phyloP scores from a whole-genome alignment of 116 monocot genomes.

The Dioscorea cayenensis region DNA sequence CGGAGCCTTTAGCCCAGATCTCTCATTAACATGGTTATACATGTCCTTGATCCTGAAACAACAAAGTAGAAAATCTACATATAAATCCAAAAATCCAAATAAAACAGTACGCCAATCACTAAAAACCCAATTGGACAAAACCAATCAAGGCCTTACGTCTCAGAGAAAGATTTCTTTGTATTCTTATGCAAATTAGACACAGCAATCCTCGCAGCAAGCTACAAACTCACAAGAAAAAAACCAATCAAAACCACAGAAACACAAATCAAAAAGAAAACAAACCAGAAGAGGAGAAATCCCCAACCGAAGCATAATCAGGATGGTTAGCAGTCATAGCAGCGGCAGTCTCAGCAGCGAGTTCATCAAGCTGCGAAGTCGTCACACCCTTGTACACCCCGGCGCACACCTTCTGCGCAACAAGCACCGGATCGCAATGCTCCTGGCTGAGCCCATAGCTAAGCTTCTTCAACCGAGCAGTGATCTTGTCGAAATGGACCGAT shows the following conservation, averaged over 20 bases:
- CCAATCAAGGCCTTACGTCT: conserved; percentile 49
- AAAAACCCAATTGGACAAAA: conserved; percentile 5
- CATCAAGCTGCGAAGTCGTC: conserved; percentile 94
- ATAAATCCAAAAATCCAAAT: background rate
- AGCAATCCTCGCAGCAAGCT: conserved; percentile 80
- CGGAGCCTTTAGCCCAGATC: conserved; percentile 58
- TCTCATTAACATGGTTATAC: conserved; percentile 64
- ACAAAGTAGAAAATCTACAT: background rate
- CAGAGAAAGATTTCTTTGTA: conserved; percentile 88
- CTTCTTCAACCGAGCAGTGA: conserved; percentile 95
- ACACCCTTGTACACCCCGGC: conserved; percentile 96
- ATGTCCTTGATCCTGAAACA: conserved; percentile 68
- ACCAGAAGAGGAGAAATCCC: background rate
- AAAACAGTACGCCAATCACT: background rate
- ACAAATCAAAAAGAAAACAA: background rate
- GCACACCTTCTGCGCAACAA: conserved; percentile 96
- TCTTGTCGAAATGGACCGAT: conserved; percentile 97
- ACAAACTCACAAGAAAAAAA: background rate
- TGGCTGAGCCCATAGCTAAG: conserved; percentile 88
- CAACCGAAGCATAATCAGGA: conserved; percentile 83
- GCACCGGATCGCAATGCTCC: conserved; percentile 94
- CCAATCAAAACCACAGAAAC: background rate
- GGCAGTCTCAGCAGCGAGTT: conserved; percentile 94
- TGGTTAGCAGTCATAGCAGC: conserved; percentile 95
- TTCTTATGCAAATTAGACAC: conserved; percentile 96